These are phyloP conservation scores for Starmera dryadoides DNA, from an alignment of 805 yeast species.

Conservation along the genomic window DNA sequence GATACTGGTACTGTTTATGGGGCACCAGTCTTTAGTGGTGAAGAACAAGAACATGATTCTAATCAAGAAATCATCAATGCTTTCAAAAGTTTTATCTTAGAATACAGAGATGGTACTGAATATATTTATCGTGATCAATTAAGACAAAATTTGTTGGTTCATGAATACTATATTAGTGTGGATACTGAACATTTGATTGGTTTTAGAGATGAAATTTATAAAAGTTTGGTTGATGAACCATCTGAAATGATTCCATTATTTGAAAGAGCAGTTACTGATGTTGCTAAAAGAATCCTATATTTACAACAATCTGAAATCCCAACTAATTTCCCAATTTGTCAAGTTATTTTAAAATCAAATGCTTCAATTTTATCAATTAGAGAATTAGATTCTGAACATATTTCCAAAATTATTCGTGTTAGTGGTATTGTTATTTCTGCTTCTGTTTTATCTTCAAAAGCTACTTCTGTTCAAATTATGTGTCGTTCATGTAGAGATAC, in stretches of 20 bases:
- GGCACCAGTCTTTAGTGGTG: conserved; percentile 86
- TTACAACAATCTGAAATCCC: conserved; percentile 42
- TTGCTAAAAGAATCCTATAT: conserved; percentile 60
- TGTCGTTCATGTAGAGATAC: conserved; percentile 87
- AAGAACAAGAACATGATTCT: conserved; percentile 55
- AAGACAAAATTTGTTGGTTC: conserved; percentile 76
- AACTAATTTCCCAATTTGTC: conserved; percentile 68
- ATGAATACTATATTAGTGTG: conserved; percentile 65
- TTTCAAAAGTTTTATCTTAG: conserved; percentile 75
- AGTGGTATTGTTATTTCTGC: conserved; percentile 93
- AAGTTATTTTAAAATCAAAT: conserved; percentile 66
- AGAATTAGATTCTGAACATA: conserved; percentile 78
- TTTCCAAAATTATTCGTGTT: conserved; percentile 81
- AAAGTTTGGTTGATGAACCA: conserved; percentile 79
- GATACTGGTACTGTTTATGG: conserved; percentile 51
- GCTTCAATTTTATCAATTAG: conserved; percentile 71
- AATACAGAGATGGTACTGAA: conserved; percentile 75
- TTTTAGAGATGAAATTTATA: conserved; percentile 84
- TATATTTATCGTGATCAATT: conserved; percentile 88
- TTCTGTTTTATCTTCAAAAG: conserved; percentile 81
- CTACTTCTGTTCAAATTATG: conserved; percentile 75
- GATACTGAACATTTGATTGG: conserved; percentile 80
- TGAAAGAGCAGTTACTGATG: conserved; percentile 77
- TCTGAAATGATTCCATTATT: conserved; percentile 80
- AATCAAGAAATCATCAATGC: conserved; percentile 67